phyloP scores from a whole-genome alignment of 2,329 filamentous ascomycete genomes.

The Thielaviopsis cerberus region DNA sequence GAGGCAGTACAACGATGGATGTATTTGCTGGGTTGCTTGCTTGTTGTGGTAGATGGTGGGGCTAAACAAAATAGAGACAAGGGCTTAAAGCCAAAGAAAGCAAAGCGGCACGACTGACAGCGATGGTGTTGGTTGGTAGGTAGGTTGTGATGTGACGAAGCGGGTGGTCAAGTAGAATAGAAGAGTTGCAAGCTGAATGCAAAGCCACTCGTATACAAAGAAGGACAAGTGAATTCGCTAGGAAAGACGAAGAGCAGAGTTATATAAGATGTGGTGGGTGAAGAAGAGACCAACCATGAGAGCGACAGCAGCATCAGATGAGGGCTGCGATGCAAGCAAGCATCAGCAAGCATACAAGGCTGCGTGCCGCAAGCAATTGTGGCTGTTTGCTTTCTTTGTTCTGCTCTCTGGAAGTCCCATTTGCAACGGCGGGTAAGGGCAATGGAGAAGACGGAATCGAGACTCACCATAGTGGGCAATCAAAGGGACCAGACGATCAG shows the following conservation, averaged over 20 bases:
- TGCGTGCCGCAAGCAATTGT: background rate
- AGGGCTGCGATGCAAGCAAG: background rate
- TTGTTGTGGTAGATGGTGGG: background rate
- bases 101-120: no score
- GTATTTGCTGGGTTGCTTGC: background rate
- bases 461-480: slow-evolving; percentile 26
- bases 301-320: background rate
- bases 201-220: no score
- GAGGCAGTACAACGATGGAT: background rate
- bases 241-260: background rate
- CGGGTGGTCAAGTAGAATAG: no score
- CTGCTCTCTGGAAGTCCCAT: no score
- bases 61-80: background rate
- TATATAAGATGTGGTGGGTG: background rate
- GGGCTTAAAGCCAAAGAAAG: slow-evolving; percentile 1
- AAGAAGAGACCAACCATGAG: background rate
- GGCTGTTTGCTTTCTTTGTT: background rate
- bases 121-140: no score
- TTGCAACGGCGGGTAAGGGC: background rate
- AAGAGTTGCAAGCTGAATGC: no score
- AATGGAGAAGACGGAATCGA: slow-evolving; percentile 14
- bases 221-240: background rate
- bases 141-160: no score
- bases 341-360: background rate
- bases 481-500: slow-evolving; percentile 28